phyloP scores from a whole-genome alignment of 805 yeast species.

The Ogataea neopini region DNA sequence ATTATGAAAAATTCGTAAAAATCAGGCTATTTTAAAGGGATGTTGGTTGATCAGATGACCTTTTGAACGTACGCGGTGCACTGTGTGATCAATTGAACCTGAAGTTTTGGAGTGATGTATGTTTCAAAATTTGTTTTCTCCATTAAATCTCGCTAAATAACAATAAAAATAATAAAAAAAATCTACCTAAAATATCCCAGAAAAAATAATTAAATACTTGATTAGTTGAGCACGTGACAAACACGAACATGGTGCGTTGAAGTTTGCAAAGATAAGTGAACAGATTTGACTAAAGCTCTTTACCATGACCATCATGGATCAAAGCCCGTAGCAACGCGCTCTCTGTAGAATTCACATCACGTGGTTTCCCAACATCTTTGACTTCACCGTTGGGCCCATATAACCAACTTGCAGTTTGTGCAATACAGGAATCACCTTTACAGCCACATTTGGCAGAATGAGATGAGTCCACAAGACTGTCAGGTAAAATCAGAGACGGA shows the following conservation, averaged over 20 bases:
- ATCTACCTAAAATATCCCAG: not conserved
- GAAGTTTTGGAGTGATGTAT: too few species aligned
- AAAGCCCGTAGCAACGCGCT: constrained; percentile 31
- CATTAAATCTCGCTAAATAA: not conserved
- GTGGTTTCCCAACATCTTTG: constrained; percentile 17
- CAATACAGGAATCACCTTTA: constrained; percentile 35
- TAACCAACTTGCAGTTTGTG: constrained; percentile 37
- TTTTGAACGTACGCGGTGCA: too few species aligned
- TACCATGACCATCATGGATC: constrained; percentile 23
- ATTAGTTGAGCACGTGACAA: constrained; percentile 2
- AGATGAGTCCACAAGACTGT: constrained; percentile 30
- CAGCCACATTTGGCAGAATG: constrained; percentile 36
- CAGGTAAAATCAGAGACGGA: constrained; percentile 38
- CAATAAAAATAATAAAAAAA: not conserved
- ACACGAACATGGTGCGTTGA: constrained; percentile 2
- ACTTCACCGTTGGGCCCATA: constrained; percentile 39
- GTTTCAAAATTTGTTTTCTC: too few species aligned
- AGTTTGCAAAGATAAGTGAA: not conserved
- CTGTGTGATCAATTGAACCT: too few species aligned
- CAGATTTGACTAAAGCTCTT: not conserved
- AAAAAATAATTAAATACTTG: not conserved
- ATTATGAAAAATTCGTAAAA: too few species aligned
- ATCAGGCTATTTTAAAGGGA: too few species aligned
- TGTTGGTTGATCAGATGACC: too few species aligned
- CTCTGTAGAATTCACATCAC: constrained; percentile 32